Evolutionary conservation across 2,329 filamentous ascomycete species (phyloP).

Genomic region (Alternaria dauci): DNA sequence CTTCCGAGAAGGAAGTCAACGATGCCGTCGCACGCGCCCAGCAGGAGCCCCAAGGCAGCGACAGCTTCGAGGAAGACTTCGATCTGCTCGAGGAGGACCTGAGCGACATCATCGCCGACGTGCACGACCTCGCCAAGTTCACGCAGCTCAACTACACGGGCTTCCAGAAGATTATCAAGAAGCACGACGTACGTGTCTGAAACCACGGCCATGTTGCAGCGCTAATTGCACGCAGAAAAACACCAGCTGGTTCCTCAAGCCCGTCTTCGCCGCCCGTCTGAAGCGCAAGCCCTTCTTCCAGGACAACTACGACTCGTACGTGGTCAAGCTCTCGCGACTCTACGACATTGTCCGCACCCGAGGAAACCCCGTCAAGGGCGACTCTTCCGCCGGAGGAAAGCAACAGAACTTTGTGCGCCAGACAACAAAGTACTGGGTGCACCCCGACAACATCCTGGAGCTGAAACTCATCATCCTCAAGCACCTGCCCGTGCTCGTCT

Average conservation of each 20-base stretch:
- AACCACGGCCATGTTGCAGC: constrained; percentile 9
- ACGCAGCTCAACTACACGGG: constrained; percentile 98
- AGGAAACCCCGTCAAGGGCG: constrained; percentile 90
- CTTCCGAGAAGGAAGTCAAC: constrained; percentile 87
- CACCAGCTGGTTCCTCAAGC: constrained; percentile 90
- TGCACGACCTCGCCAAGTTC: constrained; percentile 97
- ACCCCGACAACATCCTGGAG: constrained; percentile 97
- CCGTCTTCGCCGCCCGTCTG: constrained; percentile 92
- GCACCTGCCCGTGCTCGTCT: constrained; percentile 95
- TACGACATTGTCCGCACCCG: constrained; percentile 95
- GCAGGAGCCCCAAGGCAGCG: constrained; percentile 33
- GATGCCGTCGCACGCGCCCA: constrained; percentile 75
- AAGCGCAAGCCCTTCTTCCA: constrained; percentile 99
- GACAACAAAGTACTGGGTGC: constrained; percentile 99
- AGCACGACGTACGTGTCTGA: constrained; percentile 79
- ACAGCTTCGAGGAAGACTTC: constrained; percentile 88
- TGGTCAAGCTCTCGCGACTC: constrained; percentile 91
- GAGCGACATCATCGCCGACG: constrained; percentile 97
- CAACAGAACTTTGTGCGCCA: constrained; percentile 97
- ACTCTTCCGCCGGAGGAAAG: constrained; percentile 86
- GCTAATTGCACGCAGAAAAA: constrained; percentile 72
- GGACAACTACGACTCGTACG: constrained; percentile 96
- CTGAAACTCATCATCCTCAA: constrained; percentile 97
- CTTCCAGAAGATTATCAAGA: constrained; percentile 99
- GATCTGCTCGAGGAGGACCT: constrained; percentile 91